Evolutionary conservation across 2,329 filamentous ascomycete species (phyloP).

Genomic region (Arthrobotrys sinensis): DNA sequence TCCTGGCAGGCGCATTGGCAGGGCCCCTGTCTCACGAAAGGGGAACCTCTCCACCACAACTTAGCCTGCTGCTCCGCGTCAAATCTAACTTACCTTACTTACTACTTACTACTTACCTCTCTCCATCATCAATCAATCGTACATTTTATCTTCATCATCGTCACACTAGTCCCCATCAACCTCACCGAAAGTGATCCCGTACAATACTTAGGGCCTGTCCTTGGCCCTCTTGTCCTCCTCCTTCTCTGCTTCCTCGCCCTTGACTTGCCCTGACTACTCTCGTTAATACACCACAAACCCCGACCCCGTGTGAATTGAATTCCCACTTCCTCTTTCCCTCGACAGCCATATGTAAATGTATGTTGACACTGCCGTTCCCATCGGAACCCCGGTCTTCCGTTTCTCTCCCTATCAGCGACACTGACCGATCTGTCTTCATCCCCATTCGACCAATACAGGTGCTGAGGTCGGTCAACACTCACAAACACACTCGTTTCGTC

Average conservation of each 20-base stretch:
- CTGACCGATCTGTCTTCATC: background rate
- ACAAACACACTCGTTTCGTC: constrained; percentile 25
- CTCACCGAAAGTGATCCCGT: background rate
- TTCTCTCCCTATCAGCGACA: background rate
- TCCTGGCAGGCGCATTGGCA: constrained; percentile 27
- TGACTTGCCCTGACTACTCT: background rate
- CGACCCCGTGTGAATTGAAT: background rate
- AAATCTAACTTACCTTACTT: constrained; percentile 13
- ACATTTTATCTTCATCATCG: background rate
- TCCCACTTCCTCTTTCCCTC: background rate
- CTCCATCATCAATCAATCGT: constrained; percentile 7
- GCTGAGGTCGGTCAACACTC: constrained; percentile 3
- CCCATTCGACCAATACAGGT: constrained; percentile 10
- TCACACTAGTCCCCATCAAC: background rate
- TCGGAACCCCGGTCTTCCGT: background rate
- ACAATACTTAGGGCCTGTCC: background rate
- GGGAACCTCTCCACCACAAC: constrained; percentile 39
- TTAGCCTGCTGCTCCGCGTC: constrained; percentile 11
- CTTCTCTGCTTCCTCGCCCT: constrained; percentile 1
- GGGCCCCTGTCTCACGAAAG: constrained; percentile 60
- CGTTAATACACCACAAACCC: background rate
- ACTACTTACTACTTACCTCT: background rate
- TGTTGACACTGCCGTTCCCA: too few relatives aligned
- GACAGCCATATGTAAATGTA: constrained; percentile 3
- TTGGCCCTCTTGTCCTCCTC: background rate